Conservation (phyloP, 176 grass and related monocot species). For the Triticum urartu region DNA sequence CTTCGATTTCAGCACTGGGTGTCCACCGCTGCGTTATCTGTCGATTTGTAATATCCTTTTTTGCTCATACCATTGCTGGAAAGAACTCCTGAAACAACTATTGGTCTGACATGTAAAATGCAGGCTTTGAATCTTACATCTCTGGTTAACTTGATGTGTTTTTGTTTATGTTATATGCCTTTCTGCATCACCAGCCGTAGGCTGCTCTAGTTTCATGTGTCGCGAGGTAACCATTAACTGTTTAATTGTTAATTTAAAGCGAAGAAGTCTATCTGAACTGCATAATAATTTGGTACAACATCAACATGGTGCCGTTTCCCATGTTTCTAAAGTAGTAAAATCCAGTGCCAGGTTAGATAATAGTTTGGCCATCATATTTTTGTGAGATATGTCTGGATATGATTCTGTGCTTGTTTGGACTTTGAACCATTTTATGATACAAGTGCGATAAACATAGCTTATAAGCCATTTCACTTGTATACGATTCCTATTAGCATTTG, state of each 20-base stretch:
- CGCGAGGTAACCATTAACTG: not conserved
- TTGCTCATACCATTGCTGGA: not conserved
- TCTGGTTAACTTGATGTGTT: not conserved
- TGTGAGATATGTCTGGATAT: not conserved
- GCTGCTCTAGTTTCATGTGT: not conserved
- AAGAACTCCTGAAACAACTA: not conserved
- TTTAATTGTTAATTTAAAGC: not conserved
- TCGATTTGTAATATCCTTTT: not conserved
- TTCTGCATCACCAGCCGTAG: not conserved
- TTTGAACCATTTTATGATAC: not conserved
- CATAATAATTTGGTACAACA: not conserved
- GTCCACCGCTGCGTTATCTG: not conserved
- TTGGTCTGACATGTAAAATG: not conserved
- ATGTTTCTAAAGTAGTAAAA: not conserved
- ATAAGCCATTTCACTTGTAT: not conserved
- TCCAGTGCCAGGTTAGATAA: not conserved
- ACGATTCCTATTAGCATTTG: not conserved
- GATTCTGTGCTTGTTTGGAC: not conserved
- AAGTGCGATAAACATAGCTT: not conserved
- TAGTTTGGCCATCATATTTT: not conserved
- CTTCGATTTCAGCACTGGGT: not conserved
- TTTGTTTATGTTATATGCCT: not conserved
- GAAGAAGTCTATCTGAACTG: not conserved
- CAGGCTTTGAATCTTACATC: not conserved
- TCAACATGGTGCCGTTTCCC: not conserved